phyloP scores from a whole-genome alignment of 2,329 filamentous ascomycete species.

The Monosporascus sp. region DNA sequence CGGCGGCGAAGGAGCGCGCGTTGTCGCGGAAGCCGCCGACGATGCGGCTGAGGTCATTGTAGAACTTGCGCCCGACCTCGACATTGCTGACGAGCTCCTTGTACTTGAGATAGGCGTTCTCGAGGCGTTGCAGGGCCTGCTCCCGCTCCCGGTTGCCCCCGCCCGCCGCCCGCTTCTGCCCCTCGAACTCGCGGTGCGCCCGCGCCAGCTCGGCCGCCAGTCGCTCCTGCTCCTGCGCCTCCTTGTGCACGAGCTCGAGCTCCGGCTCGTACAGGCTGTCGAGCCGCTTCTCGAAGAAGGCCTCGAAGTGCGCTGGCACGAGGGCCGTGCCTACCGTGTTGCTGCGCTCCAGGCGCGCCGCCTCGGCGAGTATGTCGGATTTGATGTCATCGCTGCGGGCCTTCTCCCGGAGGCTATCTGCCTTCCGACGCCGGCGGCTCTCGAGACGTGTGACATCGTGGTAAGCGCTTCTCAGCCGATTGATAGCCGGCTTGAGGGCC shows the following conservation, averaged over 20 bases:
- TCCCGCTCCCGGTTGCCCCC: constrained; percentile 68
- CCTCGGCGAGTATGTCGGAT: constrained; percentile 74
- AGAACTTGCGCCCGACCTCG: constrained; percentile 89
- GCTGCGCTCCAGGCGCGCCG: constrained; percentile 76
- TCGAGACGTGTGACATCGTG: constrained; percentile 85
- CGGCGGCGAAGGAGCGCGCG: constrained; percentile 72
- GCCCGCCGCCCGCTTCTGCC: constrained; percentile 60
- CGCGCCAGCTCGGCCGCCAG: constrained; percentile 64
- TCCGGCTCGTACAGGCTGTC: constrained; percentile 73
- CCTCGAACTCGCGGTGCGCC: constrained; percentile 73
- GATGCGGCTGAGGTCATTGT: constrained; percentile 89
- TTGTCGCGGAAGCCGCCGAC: constrained; percentile 73
- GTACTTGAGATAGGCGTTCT: constrained; percentile 91
- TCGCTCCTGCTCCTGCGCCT: constrained; percentile 70
- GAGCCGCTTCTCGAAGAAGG: constrained; percentile 79
- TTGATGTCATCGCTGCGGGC: constrained; percentile 85
- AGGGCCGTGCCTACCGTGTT: constrained; percentile 75
- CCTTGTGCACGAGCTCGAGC: constrained; percentile 62
- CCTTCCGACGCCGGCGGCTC: constrained; percentile 70
- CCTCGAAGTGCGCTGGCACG: constrained; percentile 84
- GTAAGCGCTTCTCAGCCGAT: constrained; percentile 69
- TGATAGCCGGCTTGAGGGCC: constrained; percentile 72
- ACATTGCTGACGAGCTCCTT: constrained; percentile 92
- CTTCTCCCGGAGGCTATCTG: constrained; percentile 73
- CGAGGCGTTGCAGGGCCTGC: constrained; percentile 77